Base-by-base conservation (phyloP, 805 yeast species). In the Candida ficus region DNA sequence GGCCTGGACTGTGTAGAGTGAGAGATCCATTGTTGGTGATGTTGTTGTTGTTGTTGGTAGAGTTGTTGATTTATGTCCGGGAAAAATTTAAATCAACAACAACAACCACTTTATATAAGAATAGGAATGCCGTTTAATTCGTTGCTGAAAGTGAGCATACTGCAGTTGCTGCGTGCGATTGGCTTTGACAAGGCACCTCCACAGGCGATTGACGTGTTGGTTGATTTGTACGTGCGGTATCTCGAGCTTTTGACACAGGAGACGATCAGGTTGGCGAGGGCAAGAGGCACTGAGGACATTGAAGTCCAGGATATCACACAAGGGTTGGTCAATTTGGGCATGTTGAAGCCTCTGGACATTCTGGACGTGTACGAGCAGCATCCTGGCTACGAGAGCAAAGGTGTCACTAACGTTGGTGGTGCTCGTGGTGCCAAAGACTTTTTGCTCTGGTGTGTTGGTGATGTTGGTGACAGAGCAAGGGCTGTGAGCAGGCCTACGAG, bases 131-230 rank as follows among this genome's bases (percentile, higher is more conserved):
- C 30, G 1, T 34, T 34, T 18, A 27, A 36, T 13, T 20, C 40
- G 7, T 20, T 41, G 5, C 28, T 41, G 12, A 32, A 38, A 7
- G 11, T 41, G 16, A 33, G 41, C 2, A 19, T 41, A 5, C 40
- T 41, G 4, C 26, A 82, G 62, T 65, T 82, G 5, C 70, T 91
- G 38, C 78, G 87, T 46, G 78, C 93, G 0, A 75, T 80, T 23
- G 99, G 99, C 0, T 87, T 89, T 53, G 96, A 87, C 46, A 73
- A 79, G 51, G 79, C 90, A 47, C 70, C 79, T 38, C 85, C 91
- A 7, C 68, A 76, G 7, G 75, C 83, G 1, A 67, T 91, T 9
- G 90, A 88, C 54, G 71, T 80, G 2, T 50, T 89, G n/a, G 80
- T 95, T 0, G 96, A 89, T 53, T 54, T 91, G 2, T 78, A 83